phyloP scores from a whole-genome alignment of 768 basidiomycete genomes.

The Mrakia gelida region DNA sequence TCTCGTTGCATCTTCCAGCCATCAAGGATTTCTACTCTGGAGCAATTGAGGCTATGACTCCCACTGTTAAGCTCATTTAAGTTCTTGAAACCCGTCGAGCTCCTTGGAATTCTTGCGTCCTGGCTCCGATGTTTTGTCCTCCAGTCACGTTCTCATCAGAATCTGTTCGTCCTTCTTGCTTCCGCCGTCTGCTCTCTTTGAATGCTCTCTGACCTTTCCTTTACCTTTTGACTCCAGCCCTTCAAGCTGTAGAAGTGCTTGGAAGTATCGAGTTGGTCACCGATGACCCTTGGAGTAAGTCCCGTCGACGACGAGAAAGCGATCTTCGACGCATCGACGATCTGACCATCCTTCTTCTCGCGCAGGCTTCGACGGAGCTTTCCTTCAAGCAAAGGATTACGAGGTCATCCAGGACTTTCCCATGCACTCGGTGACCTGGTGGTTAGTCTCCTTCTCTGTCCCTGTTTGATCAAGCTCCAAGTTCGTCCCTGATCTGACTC shows the following conservation, averaged over 20 bases:
- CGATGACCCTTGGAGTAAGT: too few relatives aligned
- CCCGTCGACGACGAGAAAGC: too few relatives aligned
- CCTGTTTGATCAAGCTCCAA: too few relatives aligned
- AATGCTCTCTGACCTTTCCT: too few relatives aligned
- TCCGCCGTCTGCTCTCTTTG: too few relatives aligned
- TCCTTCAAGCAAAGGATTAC: background rate
- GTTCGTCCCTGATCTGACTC: background rate
- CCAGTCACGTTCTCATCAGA: background rate
- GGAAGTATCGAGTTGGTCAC: background rate
- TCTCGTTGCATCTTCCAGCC: background rate
- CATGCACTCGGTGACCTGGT: background rate
- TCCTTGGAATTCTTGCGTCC: background rate
- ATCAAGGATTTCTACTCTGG: background rate
- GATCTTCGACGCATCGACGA: background rate
- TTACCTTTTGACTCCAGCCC: background rate
- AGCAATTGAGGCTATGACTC: background rate
- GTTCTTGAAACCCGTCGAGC: too few relatives aligned
- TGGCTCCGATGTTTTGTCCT: background rate
- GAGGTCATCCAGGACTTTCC: background rate
- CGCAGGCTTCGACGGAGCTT: constrained; percentile 5
- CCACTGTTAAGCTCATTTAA: background rate
- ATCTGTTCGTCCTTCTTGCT: background rate
- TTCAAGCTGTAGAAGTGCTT: background rate
- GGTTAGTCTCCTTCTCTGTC: background rate
- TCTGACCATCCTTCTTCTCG: background rate